These are phyloP conservation scores for Silene vulgaris DNA, from an alignment of 179 eudicot genomes.

Conservation along the genomic window DNA sequence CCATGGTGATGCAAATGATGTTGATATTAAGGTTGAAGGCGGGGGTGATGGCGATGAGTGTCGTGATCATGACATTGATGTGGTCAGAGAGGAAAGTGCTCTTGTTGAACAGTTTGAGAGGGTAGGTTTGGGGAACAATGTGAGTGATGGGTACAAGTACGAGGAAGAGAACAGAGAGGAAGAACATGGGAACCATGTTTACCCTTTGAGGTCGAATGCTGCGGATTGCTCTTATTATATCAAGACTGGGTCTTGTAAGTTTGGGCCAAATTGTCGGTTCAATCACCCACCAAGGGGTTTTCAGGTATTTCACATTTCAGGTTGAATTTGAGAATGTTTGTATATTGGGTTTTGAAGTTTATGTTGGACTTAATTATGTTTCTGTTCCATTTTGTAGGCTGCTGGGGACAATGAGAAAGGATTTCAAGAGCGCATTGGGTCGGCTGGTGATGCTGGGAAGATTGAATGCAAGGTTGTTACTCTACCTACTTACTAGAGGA, in stretches of 20 bases:
- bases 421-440: slow-evolving; percentile 24
- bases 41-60: slow-evolving; percentile 1
- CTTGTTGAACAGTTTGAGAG: slow-evolving; percentile 25
- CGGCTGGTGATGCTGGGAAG: slow-evolving; percentile 28
- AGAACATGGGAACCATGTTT: slow-evolving; percentile 9
- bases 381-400: slow-evolving; percentile 20
- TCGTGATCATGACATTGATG: slow-evolving; percentile 12
- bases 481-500: slow-evolving; percentile 14
- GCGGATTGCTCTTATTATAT: slow-evolving; percentile 35
- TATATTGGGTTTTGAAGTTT: neutral
- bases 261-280: slow-evolving; percentile 34
- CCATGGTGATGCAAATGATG: slow-evolving; percentile 10
- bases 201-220: slow-evolving; percentile 36
- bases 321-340: slow-evolving; percentile 3
- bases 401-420: slow-evolving; percentile 24
- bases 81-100: slow-evolving; percentile 10
- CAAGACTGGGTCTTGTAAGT: slow-evolving; percentile 42
- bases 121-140: slow-evolving; percentile 18
- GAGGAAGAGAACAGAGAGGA: slow-evolving; percentile 13
- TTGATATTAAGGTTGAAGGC: slow-evolving; percentile 7
- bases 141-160: neutral
- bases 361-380: slow-evolving; percentile 6
- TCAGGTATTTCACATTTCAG: slow-evolving; percentile 25
- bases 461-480: slow-evolving; percentile 44
- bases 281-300: slow-evolving; percentile 35